phyloP scores from a whole-genome alignment of 345 rosid species.

The Syzygium aromaticum region DNA sequence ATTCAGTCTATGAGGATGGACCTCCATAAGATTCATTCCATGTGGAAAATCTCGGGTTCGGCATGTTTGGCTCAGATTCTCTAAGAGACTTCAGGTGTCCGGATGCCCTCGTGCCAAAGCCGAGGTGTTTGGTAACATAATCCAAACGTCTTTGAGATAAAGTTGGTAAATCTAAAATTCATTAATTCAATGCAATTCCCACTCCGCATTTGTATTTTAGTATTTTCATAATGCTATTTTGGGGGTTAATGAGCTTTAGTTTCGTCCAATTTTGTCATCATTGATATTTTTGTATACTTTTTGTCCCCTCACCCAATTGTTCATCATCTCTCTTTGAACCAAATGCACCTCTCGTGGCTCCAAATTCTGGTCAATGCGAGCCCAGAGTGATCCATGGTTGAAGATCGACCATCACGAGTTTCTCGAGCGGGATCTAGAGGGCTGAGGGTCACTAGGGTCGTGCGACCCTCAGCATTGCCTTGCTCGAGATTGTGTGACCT shows the following conservation, averaged over 20 bases:
- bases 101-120: background rate
- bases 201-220: background rate
- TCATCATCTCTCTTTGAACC: background rate
- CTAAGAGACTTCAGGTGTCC: rapidly evolving
- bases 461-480: background rate
- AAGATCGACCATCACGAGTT: background rate
- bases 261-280: background rate
- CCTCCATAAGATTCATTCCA: background rate
- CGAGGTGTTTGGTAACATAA: background rate
- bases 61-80: background rate
- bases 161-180: background rate
- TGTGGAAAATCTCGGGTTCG: background rate
- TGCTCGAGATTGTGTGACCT: background rate
- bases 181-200: background rate
- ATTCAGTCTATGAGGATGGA: background rate
- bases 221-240: background rate
- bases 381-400: background rate
- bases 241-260: background rate
- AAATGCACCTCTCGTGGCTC: background rate
- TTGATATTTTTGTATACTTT: background rate
- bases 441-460: too few relatives aligned
- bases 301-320: background rate
- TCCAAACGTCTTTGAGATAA: background rate
- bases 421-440: background rate
- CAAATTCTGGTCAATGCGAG: background rate